Evolutionary conservation across 768 basidiomycete species (phyloP), one percentile per base, ranked within the genome.

Genomic region (Boletus rubroflammeus): DNA sequence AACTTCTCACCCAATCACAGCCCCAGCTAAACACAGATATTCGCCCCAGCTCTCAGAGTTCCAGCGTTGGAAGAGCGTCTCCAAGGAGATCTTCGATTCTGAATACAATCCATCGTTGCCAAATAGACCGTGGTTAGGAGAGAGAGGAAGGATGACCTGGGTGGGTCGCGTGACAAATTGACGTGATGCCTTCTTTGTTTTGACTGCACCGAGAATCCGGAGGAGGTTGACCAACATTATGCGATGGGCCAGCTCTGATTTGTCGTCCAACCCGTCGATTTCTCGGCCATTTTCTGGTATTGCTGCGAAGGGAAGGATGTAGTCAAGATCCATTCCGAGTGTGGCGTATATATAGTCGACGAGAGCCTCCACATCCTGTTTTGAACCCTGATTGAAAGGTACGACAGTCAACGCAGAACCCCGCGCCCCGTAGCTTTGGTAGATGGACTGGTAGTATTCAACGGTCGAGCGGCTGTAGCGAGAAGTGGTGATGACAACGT

Each of bases 61-160:
- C 97, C 97, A 99, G 36, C 97, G 85, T 71, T 96, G 90, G 88
- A 99, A 99, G 17, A 99, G 78, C 0, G 96, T 98, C 76, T 99
- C 97, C 47, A 99, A 77, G 5, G 95, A 92, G 57, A 98, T 95
- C 82, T 99, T 98, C 10, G 93, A 96, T 74, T 99, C 97, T 1
- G 94, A 93, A 71, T 99, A 99, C 38, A 99, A 78, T 52, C 97
- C 96, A 65, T 98, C 97, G 65, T 95, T 97, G 26, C 97, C 97
- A 71, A 99, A 98, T 34, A 95, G 78, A 63, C 97, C 97, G 65
- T 98, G 97, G 69, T 99, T 99, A 36, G 97, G 97, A 26, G 96
- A 99, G 8, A 99, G 80, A 6, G 97, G 97, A 32, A 98, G 84
- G 59, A 99, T 93, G 62, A 99, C 96, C 73, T 99, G 97, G 0